Evolutionary conservation across 2,329 filamentous ascomycete species (phyloP).

Genomic region (Diaporthe longicolla): DNA sequence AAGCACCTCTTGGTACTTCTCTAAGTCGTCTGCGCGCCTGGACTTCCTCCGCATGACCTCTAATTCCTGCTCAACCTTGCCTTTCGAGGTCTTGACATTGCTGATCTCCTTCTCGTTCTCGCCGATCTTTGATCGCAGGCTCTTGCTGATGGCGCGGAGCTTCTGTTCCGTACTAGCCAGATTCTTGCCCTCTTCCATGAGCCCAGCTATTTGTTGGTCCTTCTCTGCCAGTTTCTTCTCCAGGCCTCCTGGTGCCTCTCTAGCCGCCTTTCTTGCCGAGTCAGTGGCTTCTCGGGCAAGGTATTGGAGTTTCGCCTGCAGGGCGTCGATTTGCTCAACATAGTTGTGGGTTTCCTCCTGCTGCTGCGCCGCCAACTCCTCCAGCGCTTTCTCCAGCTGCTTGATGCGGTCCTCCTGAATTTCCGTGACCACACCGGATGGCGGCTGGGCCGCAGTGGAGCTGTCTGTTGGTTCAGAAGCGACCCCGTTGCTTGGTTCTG

Average conservation of each 20-base stretch:
- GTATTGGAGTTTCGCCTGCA: slow-evolving; percentile 93
- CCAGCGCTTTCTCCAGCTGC: slow-evolving; percentile 54
- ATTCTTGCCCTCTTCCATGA: slow-evolving; percentile 94
- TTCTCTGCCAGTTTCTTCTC: slow-evolving; percentile 90
- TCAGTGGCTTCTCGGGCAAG: slow-evolving; percentile 85
- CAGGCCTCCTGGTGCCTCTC: slow-evolving; percentile 73
- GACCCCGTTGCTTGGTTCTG: slow-evolving; percentile 24
- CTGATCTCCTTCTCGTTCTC: slow-evolving; percentile 76
- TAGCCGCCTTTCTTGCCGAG: slow-evolving; percentile 77
- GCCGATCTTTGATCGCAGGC: slow-evolving; percentile 76
- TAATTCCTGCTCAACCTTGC: slow-evolving; percentile 69
- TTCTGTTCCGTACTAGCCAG: slow-evolving; percentile 90
- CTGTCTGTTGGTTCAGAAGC: slow-evolving; percentile 18
- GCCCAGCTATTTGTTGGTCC: slow-evolving; percentile 87
- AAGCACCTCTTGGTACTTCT: slow-evolving; percentile 67
- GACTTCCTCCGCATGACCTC: slow-evolving; percentile 62
- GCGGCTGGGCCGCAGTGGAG: slow-evolving; percentile 8
- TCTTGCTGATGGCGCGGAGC: slow-evolving; percentile 86
- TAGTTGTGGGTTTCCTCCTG: slow-evolving; percentile 88
- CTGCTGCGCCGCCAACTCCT: slow-evolving; percentile 66
- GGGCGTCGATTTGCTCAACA: slow-evolving; percentile 89
- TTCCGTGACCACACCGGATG: slow-evolving; percentile 45
- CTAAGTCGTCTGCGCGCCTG: slow-evolving; percentile 65
- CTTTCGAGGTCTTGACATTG: slow-evolving; percentile 71
- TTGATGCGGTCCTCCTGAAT: slow-evolving; percentile 58